Percentiles rank a stretch among this genome's conserved stretches.
These are phyloP conservation scores for Neonectria sp. DNA, from an alignment of 2,329 filamentous ascomycete genomes.

Conservation along the genomic window DNA sequence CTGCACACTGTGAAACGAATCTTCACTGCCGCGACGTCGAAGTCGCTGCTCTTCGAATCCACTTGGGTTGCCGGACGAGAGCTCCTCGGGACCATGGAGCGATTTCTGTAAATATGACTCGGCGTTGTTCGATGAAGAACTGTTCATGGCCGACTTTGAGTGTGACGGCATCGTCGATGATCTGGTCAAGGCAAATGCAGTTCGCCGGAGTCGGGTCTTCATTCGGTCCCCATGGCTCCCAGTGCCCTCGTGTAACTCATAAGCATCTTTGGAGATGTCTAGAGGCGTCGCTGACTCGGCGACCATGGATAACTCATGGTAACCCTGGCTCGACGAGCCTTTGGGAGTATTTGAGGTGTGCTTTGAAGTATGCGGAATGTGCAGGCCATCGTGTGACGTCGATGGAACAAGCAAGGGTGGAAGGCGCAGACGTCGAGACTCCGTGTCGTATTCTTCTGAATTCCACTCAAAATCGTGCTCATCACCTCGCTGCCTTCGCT, in stretches of 20 bases:
- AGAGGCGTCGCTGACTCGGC: slow-evolving; percentile 26
- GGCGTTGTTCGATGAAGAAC: slow-evolving; percentile 26
- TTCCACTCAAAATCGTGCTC: background rate
- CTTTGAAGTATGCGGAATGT: background rate
- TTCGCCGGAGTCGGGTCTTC: slow-evolving; percentile 51
- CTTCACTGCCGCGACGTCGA: slow-evolving; percentile 50
- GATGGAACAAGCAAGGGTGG: slow-evolving; percentile 7
- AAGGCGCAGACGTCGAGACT: background rate
- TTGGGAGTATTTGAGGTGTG: background rate
- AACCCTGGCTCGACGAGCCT: background rate
- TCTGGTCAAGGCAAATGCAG: slow-evolving; percentile 48
- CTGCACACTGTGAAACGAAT: slow-evolving; percentile 69
- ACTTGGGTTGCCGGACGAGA: slow-evolving; percentile 10
- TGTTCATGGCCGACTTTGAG: slow-evolving; percentile 46
- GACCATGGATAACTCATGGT: background rate
- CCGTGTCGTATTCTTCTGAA: background rate
- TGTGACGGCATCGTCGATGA: slow-evolving; percentile 50
- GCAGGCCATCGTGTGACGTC: background rate
- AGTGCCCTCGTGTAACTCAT: slow-evolving; percentile 52
- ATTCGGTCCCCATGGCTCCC: slow-evolving; percentile 45
- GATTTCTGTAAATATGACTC: slow-evolving; percentile 46
- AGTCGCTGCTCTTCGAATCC: slow-evolving; percentile 19
- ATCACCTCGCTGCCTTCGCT: background rate
- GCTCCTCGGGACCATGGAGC: background rate
- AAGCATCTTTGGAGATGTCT: slow-evolving; percentile 33